Evolutionary conservation across 176 grass and related monocot genomes (phyloP).

Genomic region (Chloris gayana): DNA sequence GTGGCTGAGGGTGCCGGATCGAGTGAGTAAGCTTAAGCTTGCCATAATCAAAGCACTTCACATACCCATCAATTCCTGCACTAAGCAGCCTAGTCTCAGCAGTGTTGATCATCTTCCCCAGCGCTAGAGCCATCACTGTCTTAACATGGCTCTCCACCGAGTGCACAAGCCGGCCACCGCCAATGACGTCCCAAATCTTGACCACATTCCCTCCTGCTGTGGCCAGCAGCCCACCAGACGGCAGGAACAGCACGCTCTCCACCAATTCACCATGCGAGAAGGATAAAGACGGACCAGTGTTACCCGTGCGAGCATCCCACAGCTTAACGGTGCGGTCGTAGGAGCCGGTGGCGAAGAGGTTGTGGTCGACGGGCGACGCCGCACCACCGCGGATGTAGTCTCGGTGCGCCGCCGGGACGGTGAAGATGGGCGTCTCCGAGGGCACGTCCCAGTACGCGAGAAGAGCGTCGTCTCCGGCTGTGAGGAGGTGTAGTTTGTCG

Average conservation of each 20-base stretch:
- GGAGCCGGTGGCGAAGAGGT: slow-evolving; percentile 80
- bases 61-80: slow-evolving; percentile 90
- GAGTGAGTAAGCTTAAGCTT: slow-evolving; percentile 78
- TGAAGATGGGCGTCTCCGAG: slow-evolving; percentile 60
- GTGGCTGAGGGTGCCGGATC: slow-evolving; percentile 65
- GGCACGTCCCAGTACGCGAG: slow-evolving; percentile 87
- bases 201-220: slow-evolving; percentile 78
- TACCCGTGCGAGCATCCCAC: slow-evolving; percentile 74
- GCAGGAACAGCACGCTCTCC: slow-evolving; percentile 83
- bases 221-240: slow-evolving; percentile 79
- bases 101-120: slow-evolving; percentile 45
- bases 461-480: slow-evolving; percentile 78
- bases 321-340: slow-evolving; percentile 80
- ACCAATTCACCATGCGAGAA: slow-evolving; percentile 71
- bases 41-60: slow-evolving; percentile 85
- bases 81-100: slow-evolving; percentile 78
- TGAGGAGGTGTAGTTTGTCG: slow-evolving; percentile 80
- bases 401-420: slow-evolving; percentile 72
- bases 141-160: slow-evolving; percentile 90
- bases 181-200: slow-evolving; percentile 94
- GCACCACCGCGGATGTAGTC: slow-evolving; percentile 91
- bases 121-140: slow-evolving; percentile 62
- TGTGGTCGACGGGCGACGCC: slow-evolving; percentile 55
- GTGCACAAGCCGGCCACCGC: slow-evolving; percentile 67
- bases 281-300: slow-evolving; percentile 36